Evolutionary conservation across 2,329 filamentous ascomycete genomes (phyloP), one percentile per base, ranked within the genome.

Genomic region (Blumeria hordei): DNA sequence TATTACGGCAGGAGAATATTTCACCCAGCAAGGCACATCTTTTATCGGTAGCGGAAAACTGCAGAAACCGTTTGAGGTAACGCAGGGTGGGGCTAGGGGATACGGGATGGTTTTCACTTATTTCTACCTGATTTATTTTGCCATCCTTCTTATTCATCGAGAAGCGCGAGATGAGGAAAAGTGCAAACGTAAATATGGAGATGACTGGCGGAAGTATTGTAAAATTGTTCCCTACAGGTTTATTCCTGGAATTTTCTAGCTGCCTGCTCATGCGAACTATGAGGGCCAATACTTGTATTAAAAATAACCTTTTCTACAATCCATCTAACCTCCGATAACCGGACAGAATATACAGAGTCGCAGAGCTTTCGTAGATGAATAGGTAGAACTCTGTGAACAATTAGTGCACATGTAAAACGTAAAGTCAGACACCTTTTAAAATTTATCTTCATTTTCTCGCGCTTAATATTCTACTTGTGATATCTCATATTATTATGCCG

Each of bases 51-150:
- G 68, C 54, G 68, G 69, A 37, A 74, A 78, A 67, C 65, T 69
- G 6, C 77, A 80, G 58, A 14, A 37, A 21, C 76, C 78, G 32
- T 75, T 76, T 11, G 76, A 81, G 62, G 74, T 88, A 1, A 72
- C 87, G 12, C 81, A 80, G 55, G 84, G 81, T 37, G 78, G 80
- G 32, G 81, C 85, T 35, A 78, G 76, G 61, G 88, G 87, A 21
- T 94, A 84, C 77, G 88, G 83, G 50, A 88, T 88, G 69, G 71
- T 88, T 49, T 77, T 95, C 60, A 94, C 88, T 0, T 96, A 95
- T 71, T 95, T 95, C 66, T 96, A 93, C 70, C 74, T 95, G 61
- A 63, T 94, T 7, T 96, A 95, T 71, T 95, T 96, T 70, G 88
- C 81, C 3, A 70, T 94, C 11, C 70, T 96, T 58, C 74, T 96